Base-by-base conservation (phyloP, 306 rosid species). In the Fragaria nilgerrensis region DNA sequence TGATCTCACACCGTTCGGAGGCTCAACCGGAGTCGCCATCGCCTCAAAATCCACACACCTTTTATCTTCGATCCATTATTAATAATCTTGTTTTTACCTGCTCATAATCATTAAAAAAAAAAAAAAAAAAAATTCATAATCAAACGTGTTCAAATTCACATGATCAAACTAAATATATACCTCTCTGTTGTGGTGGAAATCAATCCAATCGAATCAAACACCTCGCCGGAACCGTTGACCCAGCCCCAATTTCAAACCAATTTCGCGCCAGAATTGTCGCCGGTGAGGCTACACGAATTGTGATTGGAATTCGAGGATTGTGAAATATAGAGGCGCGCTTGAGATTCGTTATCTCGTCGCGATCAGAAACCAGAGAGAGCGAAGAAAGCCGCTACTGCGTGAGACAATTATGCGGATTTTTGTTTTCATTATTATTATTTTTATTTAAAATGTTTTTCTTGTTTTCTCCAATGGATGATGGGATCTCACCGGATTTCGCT, bases 11-110 rank as follows among this genome's bases (percentile, higher is more conserved):
- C 98, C 98, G 77, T 94, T 91, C 7, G 98, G 98, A 39, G 98
- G 94, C 77, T 87, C 98, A 62, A 94, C 98, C 11, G 85, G 97
- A 61, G 97, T 90, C n/a, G 98, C 97, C 98, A 94, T 93, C 79
- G 5, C 10, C 41, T 5, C 34, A 14, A 29, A 29, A 5, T 9
- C 27, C 77, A 58, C 77, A 25, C 43, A 4, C 50, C 50, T 45
- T 6, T 34, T 25, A 61, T 27, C 25, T 39, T 41, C 27, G 16
- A 41, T 53, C 34, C 20, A 58, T 56, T 1, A 55, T 55, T 55
- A 32, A 32, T 3, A 32, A 0, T 39, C 43, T 53, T 17, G 5
- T 23, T 41, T 41, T 16, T 13, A 0, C 3, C 78, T 82, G 75
- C 77, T 1, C 25, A 5, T 9, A 48, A 48, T 48, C 19, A n/a